Conservation (phyloP, 2,329 filamentous ascomycete species). For the Ramularia collo-cygni region DNA sequence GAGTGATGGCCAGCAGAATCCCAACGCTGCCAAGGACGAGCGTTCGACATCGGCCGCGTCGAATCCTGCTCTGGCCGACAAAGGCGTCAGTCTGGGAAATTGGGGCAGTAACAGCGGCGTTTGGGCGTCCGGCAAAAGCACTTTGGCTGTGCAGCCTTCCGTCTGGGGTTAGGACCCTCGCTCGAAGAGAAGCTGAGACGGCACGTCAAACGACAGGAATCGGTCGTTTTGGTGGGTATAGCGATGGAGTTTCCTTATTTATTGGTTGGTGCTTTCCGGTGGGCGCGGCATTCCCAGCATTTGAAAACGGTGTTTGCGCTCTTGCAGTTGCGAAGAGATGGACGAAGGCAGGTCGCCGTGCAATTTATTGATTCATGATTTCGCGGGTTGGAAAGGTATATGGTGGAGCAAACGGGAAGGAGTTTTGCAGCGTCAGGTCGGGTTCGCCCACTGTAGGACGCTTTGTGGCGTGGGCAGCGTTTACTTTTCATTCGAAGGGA, state of each 20-base stretch:
- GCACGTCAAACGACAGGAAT: conserved; percentile 8
- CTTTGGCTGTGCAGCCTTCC: conserved; percentile 79
- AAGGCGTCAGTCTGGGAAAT: conserved; percentile 43
- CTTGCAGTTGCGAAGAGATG: too few relatives aligned
- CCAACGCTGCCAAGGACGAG: conserved; percentile 45
- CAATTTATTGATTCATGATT: too few relatives aligned
- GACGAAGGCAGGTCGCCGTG: too few relatives aligned
- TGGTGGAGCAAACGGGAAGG: too few relatives aligned
- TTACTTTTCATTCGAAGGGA: too few relatives aligned
- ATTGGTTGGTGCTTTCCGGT: not conserved
- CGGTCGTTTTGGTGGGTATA: conserved; percentile 8
- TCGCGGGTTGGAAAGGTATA: too few relatives aligned
- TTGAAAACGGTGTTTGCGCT: conserved; percentile 12
- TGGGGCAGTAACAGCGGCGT: conserved; percentile 78
- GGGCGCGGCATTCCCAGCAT: conserved; percentile 13
- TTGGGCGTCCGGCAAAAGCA: conserved; percentile 71
- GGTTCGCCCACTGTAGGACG: too few relatives aligned
- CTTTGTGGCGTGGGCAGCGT: too few relatives aligned
- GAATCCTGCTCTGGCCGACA: conserved; percentile 47
- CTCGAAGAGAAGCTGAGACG: conserved; percentile 4
- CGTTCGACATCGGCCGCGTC: conserved; percentile 51
- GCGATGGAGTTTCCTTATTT: conserved; percentile 14
- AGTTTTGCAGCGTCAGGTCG: too few relatives aligned
- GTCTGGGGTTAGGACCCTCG: conserved; percentile 69
- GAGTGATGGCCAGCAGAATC: conserved; percentile 47